Base-by-base conservation (phyloP, 2,329 filamentous ascomycete genomes). In the Sporothrix brunneoviolacea region DNA sequence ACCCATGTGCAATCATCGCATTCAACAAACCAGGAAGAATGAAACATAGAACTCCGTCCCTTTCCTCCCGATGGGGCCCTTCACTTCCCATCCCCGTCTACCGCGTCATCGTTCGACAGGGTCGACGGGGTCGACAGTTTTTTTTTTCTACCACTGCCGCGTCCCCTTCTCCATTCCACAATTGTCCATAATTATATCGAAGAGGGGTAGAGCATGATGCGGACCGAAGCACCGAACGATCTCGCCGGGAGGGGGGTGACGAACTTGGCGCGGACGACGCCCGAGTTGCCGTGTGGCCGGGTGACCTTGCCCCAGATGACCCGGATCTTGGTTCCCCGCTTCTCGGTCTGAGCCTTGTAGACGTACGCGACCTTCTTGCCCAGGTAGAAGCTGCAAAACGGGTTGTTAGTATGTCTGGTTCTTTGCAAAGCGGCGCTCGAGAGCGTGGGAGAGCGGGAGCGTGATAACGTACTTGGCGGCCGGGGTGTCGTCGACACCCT, bases 311-410 rank as follows among this genome's bases (percentile, higher is more conserved):
- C 59, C 59, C 59, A 61, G 54, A 61, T 61, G 19, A 97, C 86
- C 70, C 91, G 84, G 77, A 97, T 94, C 86, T 97, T 97, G 73
- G 90, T 91, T 71, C 93, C 93, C 68, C 91, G 88, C 69, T 95
- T 82, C 80, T 95, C 89, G 77, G 84, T 91, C 76, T 88, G 84
- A 65, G 85, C 91, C 70, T 91, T 89, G 83, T 97, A 98, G 75
- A 98, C 90, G 75, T 90, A 98, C 72, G 93, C 93, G 72, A 97
- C 84, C 79, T 91, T 91, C 87, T 98, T 98, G 77, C 93, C 93
- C 62, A 89, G 80, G 80, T 98, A 98, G 87, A 96, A 96, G 77
- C 77, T 80, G 62, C 53, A 55, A 15, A 24, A 32, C 19, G 19
- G 39, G 15, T 12, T 12, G 37, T 38, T 43, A 56, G 44, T 33